phyloP scores from a whole-genome alignment of 2,329 filamentous ascomycete genomes.

The Torrubiellomyces zombiae region DNA sequence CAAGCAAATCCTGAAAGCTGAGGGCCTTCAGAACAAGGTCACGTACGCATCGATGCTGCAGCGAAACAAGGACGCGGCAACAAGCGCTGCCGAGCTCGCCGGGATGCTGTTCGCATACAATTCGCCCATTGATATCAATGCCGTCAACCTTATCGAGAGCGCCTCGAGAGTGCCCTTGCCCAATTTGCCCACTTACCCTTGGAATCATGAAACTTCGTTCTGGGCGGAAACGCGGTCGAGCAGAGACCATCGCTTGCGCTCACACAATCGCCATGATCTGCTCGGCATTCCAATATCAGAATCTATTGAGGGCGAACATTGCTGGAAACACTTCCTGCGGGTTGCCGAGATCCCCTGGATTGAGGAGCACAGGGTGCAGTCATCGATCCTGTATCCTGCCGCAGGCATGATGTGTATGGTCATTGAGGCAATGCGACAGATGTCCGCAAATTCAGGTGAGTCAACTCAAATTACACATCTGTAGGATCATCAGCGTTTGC shows the following conservation, averaged over 20 bases:
- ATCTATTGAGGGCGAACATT: constrained; percentile 10
- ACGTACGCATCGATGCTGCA: constrained; percentile 9
- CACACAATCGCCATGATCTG: constrained; percentile 10
- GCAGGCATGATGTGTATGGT: constrained; percentile 18
- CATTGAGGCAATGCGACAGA: constrained; percentile 15
- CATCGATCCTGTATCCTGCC: constrained; percentile 15
- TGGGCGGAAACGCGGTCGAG: constrained; percentile 11
- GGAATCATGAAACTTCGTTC: constrained; percentile 14
- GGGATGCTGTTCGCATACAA: constrained; percentile 24
- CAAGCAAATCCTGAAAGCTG: constrained; percentile 20
- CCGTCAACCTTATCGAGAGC: constrained; percentile 18
- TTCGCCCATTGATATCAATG: constrained; percentile 20
- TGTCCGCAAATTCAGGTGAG: too few species aligned
- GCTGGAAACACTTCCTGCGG: constrained; percentile 17
- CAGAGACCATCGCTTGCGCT: constrained; percentile 8
- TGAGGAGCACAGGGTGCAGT: constrained; percentile 14
- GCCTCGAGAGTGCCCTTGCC: constrained; percentile 4
- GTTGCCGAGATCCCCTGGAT: constrained; percentile 18
- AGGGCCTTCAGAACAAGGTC: constrained; percentile 13
- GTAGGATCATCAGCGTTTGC: too few species aligned
- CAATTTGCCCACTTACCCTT: constrained; percentile 12
- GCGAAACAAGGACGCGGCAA: too few species aligned
- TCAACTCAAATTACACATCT: too few species aligned
- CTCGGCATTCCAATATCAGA: constrained; percentile 9
- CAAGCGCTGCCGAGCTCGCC: constrained; percentile 17